Evolutionary conservation across 148 eudicot species (phyloP).

Genomic region (Chenopodium berlandieri): DNA sequence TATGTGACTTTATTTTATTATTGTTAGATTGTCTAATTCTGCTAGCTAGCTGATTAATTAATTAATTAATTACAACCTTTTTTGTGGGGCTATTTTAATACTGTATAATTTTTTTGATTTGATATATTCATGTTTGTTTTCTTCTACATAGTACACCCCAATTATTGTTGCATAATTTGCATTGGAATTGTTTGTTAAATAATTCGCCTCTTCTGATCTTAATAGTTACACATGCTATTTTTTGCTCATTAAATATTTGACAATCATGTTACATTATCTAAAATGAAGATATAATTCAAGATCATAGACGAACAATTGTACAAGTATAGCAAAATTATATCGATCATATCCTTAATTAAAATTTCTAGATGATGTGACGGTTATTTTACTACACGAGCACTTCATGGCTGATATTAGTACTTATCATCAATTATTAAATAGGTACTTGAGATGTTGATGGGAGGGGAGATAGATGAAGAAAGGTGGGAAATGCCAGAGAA

Average conservation of each 20-base stretch:
- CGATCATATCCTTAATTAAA: too few species aligned
- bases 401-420: neutral
- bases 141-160: neutral
- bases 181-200: neutral
- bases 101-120: slow-evolving; percentile 1
- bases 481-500: slow-evolving; percentile 85
- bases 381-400: too few species aligned
- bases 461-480: slow-evolving; percentile 46
- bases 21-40: slow-evolving; percentile 13
- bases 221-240: neutral
- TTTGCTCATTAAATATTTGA: too few species aligned
- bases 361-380: too few species aligned
- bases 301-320: too few species aligned
- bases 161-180: slow-evolving; percentile 8
- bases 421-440: slow-evolving; percentile 21
- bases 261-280: too few species aligned
- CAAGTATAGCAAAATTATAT: too few species aligned
- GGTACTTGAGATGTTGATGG: slow-evolving; percentile 64
- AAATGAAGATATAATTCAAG: too few species aligned
- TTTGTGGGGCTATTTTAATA: neutral
- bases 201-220: neutral
- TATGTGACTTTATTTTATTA: neutral
- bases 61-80: slow-evolving; percentile 10
- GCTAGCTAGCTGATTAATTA: neutral
- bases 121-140: neutral